Evolutionary conservation across 805 yeast species (phyloP), one percentile per base, ranked within the genome.

Genomic region (Starmerella scarabaei): DNA sequence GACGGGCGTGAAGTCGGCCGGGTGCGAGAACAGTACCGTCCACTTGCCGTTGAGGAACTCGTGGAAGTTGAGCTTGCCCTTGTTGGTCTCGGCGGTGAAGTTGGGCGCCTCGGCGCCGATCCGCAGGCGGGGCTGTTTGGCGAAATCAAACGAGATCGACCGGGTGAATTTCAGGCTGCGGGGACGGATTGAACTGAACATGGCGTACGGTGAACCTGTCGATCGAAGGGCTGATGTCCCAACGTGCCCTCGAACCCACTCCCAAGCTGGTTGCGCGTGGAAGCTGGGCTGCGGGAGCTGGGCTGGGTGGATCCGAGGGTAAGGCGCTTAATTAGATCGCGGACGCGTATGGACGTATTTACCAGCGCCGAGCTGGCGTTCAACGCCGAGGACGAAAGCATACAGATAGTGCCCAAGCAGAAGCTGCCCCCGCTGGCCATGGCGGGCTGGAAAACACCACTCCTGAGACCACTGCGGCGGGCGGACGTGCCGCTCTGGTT

Each of bases 1-100:
- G 41, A 85, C 94, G 35, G 96, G 96, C 16, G 96, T 85, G 71
- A 83, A 86, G 63, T 85, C 96, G 41, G 85, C 94, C 47, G 96
- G 96, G 63, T 85, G 96, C 20, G 93, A 81, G 66, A 85, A 85
- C 56, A 85, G 68, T 37, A 85, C 77, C 35, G 78, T 76, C 96
- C 96, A 85, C 35, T 77, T 72, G 21, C 21, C 21, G 36, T 88
- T 88, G 53, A 84, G 68, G 69, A 69, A 85, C 46, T 86, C 77
- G 66, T 85, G 93, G 75, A 85, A 85, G 51, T 81, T 74, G 57
- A 85, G 74, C 48, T 73, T 73, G 43, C 96, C 96, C 48, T 68
- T 69, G 44, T 94, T 81, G 42, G 94, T 75, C 49, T 73, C 74
- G 44, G 93, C 88, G 47, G 69, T 66, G 71, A 85, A 85, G 63